phyloP scores from a whole-genome alignment of 768 basidiomycete genomes.

The Phaeotremella fagi region DNA sequence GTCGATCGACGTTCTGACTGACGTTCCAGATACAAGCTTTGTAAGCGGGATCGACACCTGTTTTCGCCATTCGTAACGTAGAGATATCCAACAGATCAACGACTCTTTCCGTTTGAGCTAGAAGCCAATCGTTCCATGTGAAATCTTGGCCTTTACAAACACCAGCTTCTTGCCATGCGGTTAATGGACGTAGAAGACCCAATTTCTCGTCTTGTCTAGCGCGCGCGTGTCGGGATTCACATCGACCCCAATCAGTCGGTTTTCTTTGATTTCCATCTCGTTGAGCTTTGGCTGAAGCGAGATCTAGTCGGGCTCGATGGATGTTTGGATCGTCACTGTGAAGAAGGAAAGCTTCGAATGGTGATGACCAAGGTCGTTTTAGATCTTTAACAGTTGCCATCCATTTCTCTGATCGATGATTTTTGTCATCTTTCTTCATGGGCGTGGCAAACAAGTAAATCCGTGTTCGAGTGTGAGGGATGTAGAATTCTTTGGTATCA shows the following conservation, averaged over 20 bases:
- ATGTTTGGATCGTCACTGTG: conserved; percentile 87
- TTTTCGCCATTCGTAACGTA: conserved; percentile 70
- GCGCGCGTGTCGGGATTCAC: conserved; percentile 85
- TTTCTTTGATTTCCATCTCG: conserved; percentile 58
- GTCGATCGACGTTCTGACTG: conserved; percentile 92
- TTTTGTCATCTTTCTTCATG: conserved; percentile 48
- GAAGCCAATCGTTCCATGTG: conserved; percentile 90
- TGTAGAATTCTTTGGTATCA: conserved; percentile 70
- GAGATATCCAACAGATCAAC: conserved; percentile 94
- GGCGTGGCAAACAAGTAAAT: conserved; percentile 50
- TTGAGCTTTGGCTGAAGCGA: conserved; percentile 51
- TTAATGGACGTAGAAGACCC: conserved; percentile 77
- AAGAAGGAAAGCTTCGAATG: conserved; percentile 86
- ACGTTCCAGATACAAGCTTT: conserved; percentile 97
- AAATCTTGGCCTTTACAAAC: conserved; percentile 80
- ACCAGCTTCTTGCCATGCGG: conserved; percentile 85
- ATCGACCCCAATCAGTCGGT: conserved; percentile 79
- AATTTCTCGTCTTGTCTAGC: conserved; percentile 77
- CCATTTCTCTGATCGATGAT: conserved; percentile 66
- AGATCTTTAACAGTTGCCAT: conserved; percentile 56
- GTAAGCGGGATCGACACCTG: conserved; percentile 77
- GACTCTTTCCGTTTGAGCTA: conserved; percentile 88
- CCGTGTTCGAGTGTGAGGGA: conserved; percentile 88
- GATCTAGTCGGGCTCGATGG: conserved; percentile 77
- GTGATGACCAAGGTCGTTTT: conserved; percentile 77